phyloP scores from a whole-genome alignment of 1,139 yeast genomes.

The Yamadazyma taylorii region DNA sequence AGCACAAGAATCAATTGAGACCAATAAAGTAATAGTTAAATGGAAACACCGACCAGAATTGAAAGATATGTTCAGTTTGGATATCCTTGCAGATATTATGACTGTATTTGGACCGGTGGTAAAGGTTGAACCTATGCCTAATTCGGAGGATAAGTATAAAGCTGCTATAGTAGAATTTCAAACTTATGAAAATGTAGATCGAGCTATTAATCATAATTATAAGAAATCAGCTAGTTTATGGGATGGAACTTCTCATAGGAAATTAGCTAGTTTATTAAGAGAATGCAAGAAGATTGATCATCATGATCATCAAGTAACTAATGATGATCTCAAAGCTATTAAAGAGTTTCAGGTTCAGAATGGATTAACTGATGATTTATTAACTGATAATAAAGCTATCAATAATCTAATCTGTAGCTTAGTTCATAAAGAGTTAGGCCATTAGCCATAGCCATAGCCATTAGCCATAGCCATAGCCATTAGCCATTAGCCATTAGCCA shows the following conservation, averaged over 20 bases:
- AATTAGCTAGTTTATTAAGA: conserved; percentile 48
- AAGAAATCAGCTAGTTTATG: conserved; percentile 41
- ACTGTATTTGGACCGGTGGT: conserved; percentile 43
- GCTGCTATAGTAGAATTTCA: conserved; percentile 37
- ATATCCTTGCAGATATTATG: conserved; percentile 42
- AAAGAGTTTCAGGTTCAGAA: not conserved
- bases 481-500: no score
- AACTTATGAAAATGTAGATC: conserved; percentile 23
- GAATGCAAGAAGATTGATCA: conserved; percentile 21
- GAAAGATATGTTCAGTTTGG: conserved; percentile 28
- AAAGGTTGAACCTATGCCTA: conserved; percentile 15
- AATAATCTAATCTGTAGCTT: conserved; percentile 10
- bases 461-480: no score
- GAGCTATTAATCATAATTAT: conserved; percentile 45
- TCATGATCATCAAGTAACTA: not conserved
- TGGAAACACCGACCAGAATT: conserved; percentile 48
- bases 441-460: no score
- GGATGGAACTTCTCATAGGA: conserved; percentile 48
- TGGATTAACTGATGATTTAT: conserved; percentile 5
- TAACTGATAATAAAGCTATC: conserved; percentile 11
- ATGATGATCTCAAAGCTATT: conserved; percentile 1
- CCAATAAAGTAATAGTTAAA: conserved; percentile 25
- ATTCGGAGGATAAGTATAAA: conserved; percentile 29
- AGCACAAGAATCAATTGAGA: conserved; percentile 3
- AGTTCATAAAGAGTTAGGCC: no score